Evolutionary conservation across 1,139 yeast genomes (phyloP).

Genomic region (Yamadazyma triangularis): DNA sequence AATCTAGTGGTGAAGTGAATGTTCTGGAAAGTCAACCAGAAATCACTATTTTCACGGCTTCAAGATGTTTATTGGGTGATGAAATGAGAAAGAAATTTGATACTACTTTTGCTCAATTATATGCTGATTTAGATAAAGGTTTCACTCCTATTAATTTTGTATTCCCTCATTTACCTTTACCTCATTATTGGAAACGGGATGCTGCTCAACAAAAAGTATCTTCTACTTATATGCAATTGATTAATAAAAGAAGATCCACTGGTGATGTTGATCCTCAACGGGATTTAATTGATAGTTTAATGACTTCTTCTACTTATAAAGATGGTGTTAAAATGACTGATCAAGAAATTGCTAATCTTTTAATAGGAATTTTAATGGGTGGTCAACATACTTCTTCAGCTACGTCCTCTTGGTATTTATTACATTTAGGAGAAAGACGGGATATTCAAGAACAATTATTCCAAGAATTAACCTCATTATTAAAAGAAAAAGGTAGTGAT

Average conservation of each 20-base stretch:
- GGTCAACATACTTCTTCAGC: slow-evolving; percentile 99
- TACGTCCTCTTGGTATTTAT: slow-evolving; percentile 90
- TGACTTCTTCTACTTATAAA: slow-evolving; percentile 79
- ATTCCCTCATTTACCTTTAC: slow-evolving; percentile 89
- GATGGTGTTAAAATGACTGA: slow-evolving; percentile 95
- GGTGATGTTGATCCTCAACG: slow-evolving; percentile 74
- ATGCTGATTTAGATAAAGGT: slow-evolving; percentile 92
- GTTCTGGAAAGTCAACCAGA: slow-evolving; percentile 90
- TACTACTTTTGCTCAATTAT: slow-evolving; percentile 77
- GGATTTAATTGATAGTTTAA: slow-evolving; percentile 85
- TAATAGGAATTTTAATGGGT: slow-evolving; percentile 97
- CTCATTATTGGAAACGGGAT: slow-evolving; percentile 81
- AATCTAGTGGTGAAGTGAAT: slow-evolving; percentile 51
- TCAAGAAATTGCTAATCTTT: slow-evolving; percentile 85
- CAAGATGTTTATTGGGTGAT: slow-evolving; percentile 85
- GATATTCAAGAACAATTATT: slow-evolving; percentile 77
- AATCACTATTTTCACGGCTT: slow-evolving; percentile 93
- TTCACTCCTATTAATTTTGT: slow-evolving; percentile 95
- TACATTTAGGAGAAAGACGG: slow-evolving; percentile 85
- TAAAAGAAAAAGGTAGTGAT: slow-evolving; percentile 48
- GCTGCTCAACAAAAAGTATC: slow-evolving; percentile 81
- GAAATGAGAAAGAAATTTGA: slow-evolving; percentile 84
- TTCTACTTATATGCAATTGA: slow-evolving; percentile 72
- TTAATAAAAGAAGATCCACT: slow-evolving; percentile 63
- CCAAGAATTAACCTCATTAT: slow-evolving; percentile 63